Base-by-base conservation (phyloP, 2,329 filamentous ascomycete genomes). In the Thermothelomyces thermophilus region DNA sequence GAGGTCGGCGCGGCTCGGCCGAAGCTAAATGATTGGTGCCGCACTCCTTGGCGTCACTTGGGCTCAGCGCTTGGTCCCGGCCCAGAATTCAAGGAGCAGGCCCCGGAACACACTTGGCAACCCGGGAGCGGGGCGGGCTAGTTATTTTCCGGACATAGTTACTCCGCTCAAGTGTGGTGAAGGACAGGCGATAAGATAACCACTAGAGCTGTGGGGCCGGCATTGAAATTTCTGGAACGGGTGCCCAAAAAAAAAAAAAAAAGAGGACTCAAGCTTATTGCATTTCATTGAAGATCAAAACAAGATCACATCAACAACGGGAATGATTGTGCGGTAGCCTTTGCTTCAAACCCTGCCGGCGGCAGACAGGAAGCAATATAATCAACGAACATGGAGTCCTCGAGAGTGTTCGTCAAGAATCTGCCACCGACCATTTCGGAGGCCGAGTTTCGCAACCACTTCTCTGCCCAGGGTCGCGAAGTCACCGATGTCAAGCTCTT, bases 401-500 rank as follows among this genome's bases (percentile, higher is more conserved):
- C 87, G 67, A 83, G 77, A 57, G 74, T 86, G 42, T 86, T 94
- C 72, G 73, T 97, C 79, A 77, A 86, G 79, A 76, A 90, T 54
- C 75, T 98, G 52, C 93, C 93, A 41, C 90, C 90, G 30, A 87
- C 80, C 48, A 85, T 95, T 62, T 84, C 83, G 11, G 89, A 94
- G 69, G 82, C 84, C 46, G 87, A 94, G 58, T 86, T 97, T 65
- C 83, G 82, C 65, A 90, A 87, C 65, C 90, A 97, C 71, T 98
- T 98, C 69, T 80, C 86, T 53, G 77, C 72, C 35, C 72, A 80
- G 60, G 84, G 84, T 55, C 80, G 80, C 55, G 74, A 86, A 56
- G 81, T 96, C 64, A 97, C 91, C 46, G 93, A 98, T 71, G 81
- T 90, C 62, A 95, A 95, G 76, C 80, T 96, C 65, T 87, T 97